Percentiles rank a stretch among this genome's conserved stretches.
Conservation (phyloP, 306 rosid genomes). For the Biancaea sappan region DNA sequence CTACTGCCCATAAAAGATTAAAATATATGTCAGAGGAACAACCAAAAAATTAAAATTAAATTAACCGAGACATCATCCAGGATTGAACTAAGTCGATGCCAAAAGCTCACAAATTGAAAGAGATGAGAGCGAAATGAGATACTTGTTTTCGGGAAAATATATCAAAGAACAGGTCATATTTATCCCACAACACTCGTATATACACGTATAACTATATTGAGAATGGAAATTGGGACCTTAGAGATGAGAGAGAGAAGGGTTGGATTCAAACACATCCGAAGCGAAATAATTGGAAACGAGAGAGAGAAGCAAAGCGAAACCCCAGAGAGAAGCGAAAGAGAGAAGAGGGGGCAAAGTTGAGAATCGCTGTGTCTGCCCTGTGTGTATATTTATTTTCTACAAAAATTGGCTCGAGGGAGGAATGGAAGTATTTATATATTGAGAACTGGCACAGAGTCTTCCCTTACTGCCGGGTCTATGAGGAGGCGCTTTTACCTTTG, state of each 20-base stretch:
- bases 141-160: background rate
- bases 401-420: conserved; percentile 31
- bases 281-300: conserved; percentile 20
- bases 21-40: background rate
- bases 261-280: conserved; percentile 63
- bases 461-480: background rate
- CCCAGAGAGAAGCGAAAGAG: conserved; percentile 41
- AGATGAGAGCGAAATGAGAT: conserved; percentile 16
- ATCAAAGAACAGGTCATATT: conserved; percentile 32
- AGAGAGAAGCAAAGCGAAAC: conserved; percentile 39
- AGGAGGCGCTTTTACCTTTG: conserved; percentile 4
- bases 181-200: background rate
- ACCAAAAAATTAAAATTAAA: background rate
- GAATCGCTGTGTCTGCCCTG: conserved; percentile 36
- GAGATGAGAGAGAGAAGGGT: conserved; percentile 50
- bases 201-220: background rate
- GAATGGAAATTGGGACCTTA: conserved; percentile 45
- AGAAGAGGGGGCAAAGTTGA: conserved; percentile 37
- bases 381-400: background rate
- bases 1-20: conserved; percentile 39
- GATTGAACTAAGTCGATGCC: conserved; percentile 27
- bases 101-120: conserved; percentile 9
- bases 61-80: conserved; percentile 17
- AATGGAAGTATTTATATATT: background rate
- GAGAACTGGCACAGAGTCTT: conserved; percentile 28